Conservation (phyloP, 108 stramenopile genomes). For the Nannochloropsis oceanica region DNA sequence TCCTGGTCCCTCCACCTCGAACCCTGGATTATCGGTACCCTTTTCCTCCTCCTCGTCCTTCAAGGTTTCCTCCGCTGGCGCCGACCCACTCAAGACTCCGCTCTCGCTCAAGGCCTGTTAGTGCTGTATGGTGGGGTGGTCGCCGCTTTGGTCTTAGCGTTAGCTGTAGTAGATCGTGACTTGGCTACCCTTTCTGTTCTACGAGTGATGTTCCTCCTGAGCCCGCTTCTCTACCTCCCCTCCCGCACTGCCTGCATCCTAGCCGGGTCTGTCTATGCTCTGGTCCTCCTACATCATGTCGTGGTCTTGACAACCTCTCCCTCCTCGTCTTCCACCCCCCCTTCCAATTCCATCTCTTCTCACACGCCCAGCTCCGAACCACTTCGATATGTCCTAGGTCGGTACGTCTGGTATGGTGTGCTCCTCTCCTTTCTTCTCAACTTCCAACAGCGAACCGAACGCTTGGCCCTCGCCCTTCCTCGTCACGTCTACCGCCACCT, state of each 20-base stretch:
- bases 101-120: not conserved
- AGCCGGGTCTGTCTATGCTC: not conserved
- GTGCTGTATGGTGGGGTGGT: not conserved
- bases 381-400: not conserved
- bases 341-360: no score
- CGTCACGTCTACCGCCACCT: not conserved
- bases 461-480: not conserved
- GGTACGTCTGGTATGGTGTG: not conserved
- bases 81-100: not conserved
- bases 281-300: not conserved
- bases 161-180: not conserved
- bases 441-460: not conserved
- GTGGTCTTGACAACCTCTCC: not conserved
- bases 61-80: not conserved
- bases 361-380: not conserved
- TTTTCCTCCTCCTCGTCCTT: not conserved
- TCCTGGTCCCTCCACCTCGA: not conserved
- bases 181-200: not conserved
- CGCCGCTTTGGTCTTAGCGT: not conserved
- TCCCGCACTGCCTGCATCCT: not conserved
- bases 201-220: not conserved
- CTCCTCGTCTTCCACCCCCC: not conserved
- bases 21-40: not conserved
- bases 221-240: not conserved
- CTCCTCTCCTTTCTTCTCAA: not conserved